Base-by-base conservation (phyloP, 2,329 filamentous ascomycete genomes). In the Aspergillus sp. region DNA sequence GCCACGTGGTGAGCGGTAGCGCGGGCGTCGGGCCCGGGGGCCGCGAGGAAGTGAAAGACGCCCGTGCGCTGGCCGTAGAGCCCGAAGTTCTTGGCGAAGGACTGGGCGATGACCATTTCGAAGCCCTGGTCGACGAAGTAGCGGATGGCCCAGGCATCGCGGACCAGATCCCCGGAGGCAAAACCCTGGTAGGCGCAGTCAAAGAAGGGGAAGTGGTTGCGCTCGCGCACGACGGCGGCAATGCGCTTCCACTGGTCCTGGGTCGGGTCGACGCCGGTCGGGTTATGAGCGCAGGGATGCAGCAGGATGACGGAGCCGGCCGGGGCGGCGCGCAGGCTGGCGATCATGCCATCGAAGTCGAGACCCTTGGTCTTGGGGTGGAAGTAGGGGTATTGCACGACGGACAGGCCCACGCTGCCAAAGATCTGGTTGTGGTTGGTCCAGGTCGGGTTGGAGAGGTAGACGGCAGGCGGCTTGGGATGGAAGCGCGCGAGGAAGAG, bases 381-480 rank as follows among this genome's bases (percentile, higher is more conserved):
- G 74, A 95, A 98, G 78, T 98, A 98, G 43, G 91, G 93, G 74
- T 98, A 98, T 55, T 81, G 81, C 57, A 83, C 83, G 59, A 88
- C 80, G 32, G 81, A 73, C 29, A 97, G 76, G 58, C 80, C 78
- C 63, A 96, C 89, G 65, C 97, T 97, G 70, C 77, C 80, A 75
- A 98, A 95, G 77, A 98, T 96, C 71, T 97, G 93, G 74, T 94
- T 84, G 81, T 98, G 93, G 75, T 98, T 98, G 57, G 86, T 89
- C 93, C 93, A 98, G 52, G 93, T 98, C 45, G 93, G 93, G 69
- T 86, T 86, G 62, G 89, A 95, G 68, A 97, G 77, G 78, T 95
- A 96, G 71, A 94, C 81, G 19, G 36, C 6, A 5, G 36, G 62
- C 76, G 66, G 45, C 67, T 62, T 70, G 48, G 75, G 76, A 78